A percentile compares a stretch with the other conserved stretches of the same genome.
phyloP scores from a whole-genome alignment of 164 flowering plant genomes.

The Taxillus chinensis region DNA sequence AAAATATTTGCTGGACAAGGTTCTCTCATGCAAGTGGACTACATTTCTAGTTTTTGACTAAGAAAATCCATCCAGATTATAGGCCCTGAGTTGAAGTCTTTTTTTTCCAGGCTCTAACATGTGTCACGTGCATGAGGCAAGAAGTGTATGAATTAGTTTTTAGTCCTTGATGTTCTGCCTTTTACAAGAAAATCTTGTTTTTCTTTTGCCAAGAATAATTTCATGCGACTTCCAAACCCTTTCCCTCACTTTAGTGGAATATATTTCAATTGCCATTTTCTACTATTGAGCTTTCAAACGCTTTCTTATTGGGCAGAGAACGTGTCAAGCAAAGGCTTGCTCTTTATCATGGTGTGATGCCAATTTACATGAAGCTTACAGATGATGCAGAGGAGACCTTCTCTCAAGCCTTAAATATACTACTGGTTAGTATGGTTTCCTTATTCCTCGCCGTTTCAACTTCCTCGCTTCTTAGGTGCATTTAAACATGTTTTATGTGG shows the following conservation, averaged over 20 bases:
- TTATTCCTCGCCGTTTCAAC: not conserved
- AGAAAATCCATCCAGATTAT: not conserved
- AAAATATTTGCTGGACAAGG: too few relatives aligned
- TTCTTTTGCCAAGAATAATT: too few relatives aligned
- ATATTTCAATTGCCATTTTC: not conserved
- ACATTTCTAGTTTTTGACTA: not conserved
- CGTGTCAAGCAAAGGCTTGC: conserved; percentile 78
- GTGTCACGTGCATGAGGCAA: too few relatives aligned
- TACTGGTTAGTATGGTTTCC: conserved; percentile 41
- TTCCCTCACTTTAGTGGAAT: too few relatives aligned
- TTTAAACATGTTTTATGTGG: not conserved
- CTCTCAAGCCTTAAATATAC: conserved; percentile 56
- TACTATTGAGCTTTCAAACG: not conserved
- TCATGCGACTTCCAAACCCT: too few relatives aligned
- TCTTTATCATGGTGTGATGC: conserved; percentile 83
- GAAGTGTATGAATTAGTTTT: too few relatives aligned
- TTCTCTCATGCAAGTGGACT: not conserved
- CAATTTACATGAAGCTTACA: conserved; percentile 80
- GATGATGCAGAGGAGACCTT: conserved; percentile 92
- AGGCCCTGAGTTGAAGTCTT: not conserved
- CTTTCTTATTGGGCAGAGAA: conserved; percentile 36
- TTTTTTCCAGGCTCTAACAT: too few relatives aligned
- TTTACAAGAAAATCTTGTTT: too few relatives aligned
- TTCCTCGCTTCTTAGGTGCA: not conserved
- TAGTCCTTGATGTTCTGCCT: too few relatives aligned